Base-by-base conservation (phyloP, 1,284 basidiomycete species). In the Pseudozyma tsukubaensis region DNA sequence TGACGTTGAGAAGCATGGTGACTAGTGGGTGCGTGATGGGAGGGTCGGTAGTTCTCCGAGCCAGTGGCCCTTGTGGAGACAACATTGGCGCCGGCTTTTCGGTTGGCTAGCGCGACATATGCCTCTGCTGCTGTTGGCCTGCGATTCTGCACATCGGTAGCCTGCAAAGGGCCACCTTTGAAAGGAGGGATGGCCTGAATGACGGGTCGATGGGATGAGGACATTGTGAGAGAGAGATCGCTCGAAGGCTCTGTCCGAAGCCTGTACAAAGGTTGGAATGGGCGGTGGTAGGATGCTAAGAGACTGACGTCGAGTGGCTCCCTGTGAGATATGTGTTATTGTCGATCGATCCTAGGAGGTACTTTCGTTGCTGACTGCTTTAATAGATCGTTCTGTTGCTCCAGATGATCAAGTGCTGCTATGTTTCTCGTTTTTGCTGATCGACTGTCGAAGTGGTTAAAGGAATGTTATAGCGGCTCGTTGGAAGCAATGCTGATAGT, bases 181-280 rank as follows among this genome's bases (percentile, higher is more conserved):
- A 73, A 76, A 37, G 73, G 73, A 43, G 73, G 73, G 48, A 76
- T 76, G 55, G 64, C 32, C 61, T 73, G 66, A 11, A 73, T 29
- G 50, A 67, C 66, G 43, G 61, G 61, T 34, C 61, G 53, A 9
- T 73, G 66, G 11, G 71, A 66, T 13, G 69, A 60, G 55, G 71
- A 58, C 71, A 73, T 73, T 37, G 36, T 14, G 59, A 8, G 29
- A 37, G 37, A 37, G 40, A 36, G 42, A 24, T 45, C 2, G 32
- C 13, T 14, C 13, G 9, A 18, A 57, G 59, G 62, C 54, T 60
- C 39, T 67, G 54, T 39, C 54, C 50, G 21, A 54, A 61, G 59
- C 54, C 57, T 59, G n/a, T n/a, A n/a, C n/a, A n/a, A n/a, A n/a
- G n/a, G n/a, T n/a, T n/a, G n/a, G 24, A 18, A 40, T 43, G 24